Evolutionary conservation across 257 asterid species (phyloP).

Genomic region (Coffea eugenioides): DNA sequence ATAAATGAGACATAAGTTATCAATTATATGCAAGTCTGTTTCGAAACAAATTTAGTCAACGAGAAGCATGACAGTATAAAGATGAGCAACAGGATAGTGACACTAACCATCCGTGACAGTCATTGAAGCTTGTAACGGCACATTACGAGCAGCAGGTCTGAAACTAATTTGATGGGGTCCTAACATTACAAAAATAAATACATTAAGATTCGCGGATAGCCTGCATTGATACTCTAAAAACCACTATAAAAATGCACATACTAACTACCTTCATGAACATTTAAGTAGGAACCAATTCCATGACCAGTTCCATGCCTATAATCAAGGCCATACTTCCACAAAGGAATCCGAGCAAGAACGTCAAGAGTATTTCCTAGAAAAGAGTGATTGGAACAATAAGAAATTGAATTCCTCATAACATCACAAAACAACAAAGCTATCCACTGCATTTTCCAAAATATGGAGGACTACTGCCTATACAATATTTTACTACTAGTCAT

Average conservation of each 20-base stretch:
- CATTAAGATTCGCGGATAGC: background rate
- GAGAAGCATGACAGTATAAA: background rate
- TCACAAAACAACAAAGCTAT: background rate
- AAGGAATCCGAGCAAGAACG: constrained; percentile 76
- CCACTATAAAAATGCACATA: background rate
- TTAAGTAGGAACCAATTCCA: constrained; percentile 89
- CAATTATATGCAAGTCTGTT: background rate
- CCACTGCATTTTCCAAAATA: background rate
- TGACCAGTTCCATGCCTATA: constrained; percentile 99
- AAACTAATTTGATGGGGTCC: constrained; percentile 95
- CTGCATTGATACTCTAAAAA: background rate
- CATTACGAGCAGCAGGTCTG: constrained; percentile 77
- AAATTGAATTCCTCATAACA: background rate
- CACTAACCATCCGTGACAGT: constrained; percentile 84
- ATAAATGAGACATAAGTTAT: background rate
- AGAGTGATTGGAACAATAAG: constrained; percentile 15
- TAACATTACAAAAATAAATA: constrained; percentile 14
- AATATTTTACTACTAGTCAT: background rate
- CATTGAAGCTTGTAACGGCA: constrained; percentile 87
- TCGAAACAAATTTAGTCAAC: background rate
- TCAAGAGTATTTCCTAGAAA: constrained; percentile 78
- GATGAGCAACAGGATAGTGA: background rate
- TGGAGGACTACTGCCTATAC: background rate
- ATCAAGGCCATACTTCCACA: constrained; percentile 98
- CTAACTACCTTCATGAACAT: constrained; percentile 87